Base-by-base conservation (phyloP, 2,329 filamentous ascomycete species). In the Botrytis byssoidea region DNA sequence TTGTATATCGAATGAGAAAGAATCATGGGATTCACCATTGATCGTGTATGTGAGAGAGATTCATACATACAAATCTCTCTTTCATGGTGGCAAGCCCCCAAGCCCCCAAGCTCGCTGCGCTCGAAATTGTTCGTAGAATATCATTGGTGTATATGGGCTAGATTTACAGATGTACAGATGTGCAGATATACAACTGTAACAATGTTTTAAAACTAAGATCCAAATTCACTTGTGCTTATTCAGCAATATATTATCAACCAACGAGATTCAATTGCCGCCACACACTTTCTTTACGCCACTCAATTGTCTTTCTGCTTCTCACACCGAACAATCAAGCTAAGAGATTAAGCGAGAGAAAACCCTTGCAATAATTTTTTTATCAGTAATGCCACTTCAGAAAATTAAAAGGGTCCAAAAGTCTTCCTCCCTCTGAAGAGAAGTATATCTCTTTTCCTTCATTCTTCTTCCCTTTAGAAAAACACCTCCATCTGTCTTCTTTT, bases 311-410 rank as follows among this genome's bases (percentile, higher is more conserved):
- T 61, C 29, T 37, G 22, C 25, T 25, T 63, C 60, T 63, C 60
- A 63, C 60, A 63, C 37, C 60, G 25, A 42, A 42, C 1, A 63
- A 42, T 42, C 14, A 20, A 29, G 22, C 60, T 66, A 48, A 25
- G 42, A 16, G 16, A 14, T 8, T 29, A 65, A 65, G n/a, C 25
- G 42, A 65, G 32, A 10, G 14, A 32, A 25, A 29, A 32, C 29
- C n/a, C 35, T 60, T 32, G 57, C 8, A 35, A 60, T 60, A 5
- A 5, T 35, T 60, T 60, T 60, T 63, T 37, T 61, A 37, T 37
- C 35, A 61, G n/a, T 63, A 37, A 63, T 63, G 60, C 60, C 60
- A 63, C 60, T 42, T 42, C 60, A 64, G 37, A 64, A 64, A 64
- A 64, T 64, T 29, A 40, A 40, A 64, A 64, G 40, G 60, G 37